Evolutionary conservation across 768 basidiomycete species (phyloP).

Genomic region (Myochromella boudieri): DNA sequence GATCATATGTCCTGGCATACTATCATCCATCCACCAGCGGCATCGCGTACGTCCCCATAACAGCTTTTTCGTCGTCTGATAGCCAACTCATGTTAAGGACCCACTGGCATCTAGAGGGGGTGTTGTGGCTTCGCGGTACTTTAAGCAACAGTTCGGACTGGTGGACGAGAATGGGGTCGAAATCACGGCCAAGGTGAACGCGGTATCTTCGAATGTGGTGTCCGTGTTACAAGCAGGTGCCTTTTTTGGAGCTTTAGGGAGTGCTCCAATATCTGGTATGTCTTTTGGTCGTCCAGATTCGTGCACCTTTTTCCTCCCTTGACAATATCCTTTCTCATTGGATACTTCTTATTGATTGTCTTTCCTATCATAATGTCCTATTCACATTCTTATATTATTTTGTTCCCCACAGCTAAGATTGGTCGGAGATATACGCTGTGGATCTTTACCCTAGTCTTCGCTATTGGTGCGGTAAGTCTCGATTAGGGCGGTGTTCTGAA

Average conservation of each 20-base stretch:
- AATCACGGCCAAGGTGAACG: slow-evolving; percentile 37
- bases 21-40: slow-evolving; percentile 13
- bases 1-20: background rate
- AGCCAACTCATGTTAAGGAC: background rate
- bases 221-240: slow-evolving; percentile 86
- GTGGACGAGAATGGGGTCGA: slow-evolving; percentile 39
- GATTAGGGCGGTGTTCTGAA: background rate
- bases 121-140: slow-evolving; percentile 39
- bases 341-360: no score
- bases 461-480: slow-evolving; percentile 71
- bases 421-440: slow-evolving; percentile 71
- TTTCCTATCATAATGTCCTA: no score
- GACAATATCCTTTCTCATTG: no score
- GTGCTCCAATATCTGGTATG: slow-evolving; percentile 67
- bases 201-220: slow-evolving; percentile 78
- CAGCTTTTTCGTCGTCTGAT: background rate
- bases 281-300: background rate
- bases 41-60: slow-evolving; percentile 16
- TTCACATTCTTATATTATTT: background rate
- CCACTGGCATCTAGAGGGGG: slow-evolving; percentile 11
- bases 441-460: slow-evolving; percentile 61
- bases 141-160: slow-evolving; percentile 63
- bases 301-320: background rate
- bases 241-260: slow-evolving; percentile 81
- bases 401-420: slow-evolving; percentile 52